A percentile compares a stretch with the other conserved stretches of the same genome.
phyloP scores from a whole-genome alignment of 345 rosid species.

The Turritis glabra region DNA sequence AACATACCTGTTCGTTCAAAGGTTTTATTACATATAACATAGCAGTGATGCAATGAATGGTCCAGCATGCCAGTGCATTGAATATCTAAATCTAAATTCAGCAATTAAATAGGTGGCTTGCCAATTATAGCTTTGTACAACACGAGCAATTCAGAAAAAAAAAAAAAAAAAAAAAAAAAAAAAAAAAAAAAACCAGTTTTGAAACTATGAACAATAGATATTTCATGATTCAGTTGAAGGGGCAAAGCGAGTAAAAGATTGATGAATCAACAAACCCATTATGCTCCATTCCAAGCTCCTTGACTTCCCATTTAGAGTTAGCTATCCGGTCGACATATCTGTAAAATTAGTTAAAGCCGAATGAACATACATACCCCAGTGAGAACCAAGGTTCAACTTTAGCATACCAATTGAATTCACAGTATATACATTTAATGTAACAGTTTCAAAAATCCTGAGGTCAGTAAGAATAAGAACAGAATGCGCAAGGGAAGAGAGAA shows the following conservation, averaged over 20 bases:
- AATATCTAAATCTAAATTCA: slow-evolving; percentile 8
- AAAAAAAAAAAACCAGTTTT: background rate
- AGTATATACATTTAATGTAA: background rate
- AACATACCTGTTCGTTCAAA: slow-evolving; percentile 63
- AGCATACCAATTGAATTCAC: background rate
- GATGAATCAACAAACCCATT: slow-evolving; percentile 75
- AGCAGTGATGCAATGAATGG: slow-evolving; percentile 3
- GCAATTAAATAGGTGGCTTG: slow-evolving; percentile 6
- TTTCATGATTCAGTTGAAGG: background rate
- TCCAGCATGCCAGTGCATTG: slow-evolving; percentile 4
- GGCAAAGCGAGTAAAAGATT: background rate
- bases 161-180: background rate
- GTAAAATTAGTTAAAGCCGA: slow-evolving; percentile 35
- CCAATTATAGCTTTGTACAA: slow-evolving; percentile 4
- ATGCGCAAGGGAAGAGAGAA: background rate
- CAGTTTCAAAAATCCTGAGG: background rate
- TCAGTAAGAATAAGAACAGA: slow-evolving; percentile 10
- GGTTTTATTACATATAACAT: background rate
- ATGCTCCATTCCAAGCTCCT: slow-evolving; percentile 96
- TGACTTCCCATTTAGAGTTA: slow-evolving; percentile 94
- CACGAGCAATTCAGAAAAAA: background rate
- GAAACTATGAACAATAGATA: background rate
- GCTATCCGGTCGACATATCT: slow-evolving; percentile 94
- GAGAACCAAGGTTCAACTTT: slow-evolving; percentile 9
- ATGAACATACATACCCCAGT: background rate